Base-by-base conservation (phyloP, 257 asterid genomes). In the Rubia yunnanensis region DNA sequence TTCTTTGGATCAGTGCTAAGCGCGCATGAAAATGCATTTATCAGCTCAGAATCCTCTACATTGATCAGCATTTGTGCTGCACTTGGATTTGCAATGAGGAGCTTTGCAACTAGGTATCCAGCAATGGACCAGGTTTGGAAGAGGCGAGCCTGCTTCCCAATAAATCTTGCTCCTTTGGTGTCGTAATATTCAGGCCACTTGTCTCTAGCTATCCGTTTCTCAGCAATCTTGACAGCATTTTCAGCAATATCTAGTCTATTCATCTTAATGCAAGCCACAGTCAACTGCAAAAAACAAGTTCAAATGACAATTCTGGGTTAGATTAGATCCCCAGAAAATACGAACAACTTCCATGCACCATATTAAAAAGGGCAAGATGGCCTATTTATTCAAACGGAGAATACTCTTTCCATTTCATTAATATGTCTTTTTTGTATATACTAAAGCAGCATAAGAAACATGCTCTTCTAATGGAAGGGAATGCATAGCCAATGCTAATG, bases 121-220 rank as follows among this genome's bases (percentile, higher is more conserved):
- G 96, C 94, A 68, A 84, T 82, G 11, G 91, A 76, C 96, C 96
- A 88, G 1, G 96, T 88, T 75, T 88, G 96, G 63, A 75, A 88
- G 26, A 86, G 86, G 56, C 77, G 94, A 10, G 94, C 94, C 69
- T 88, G 94, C 72, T 88, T 88, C 31, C 96, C 96, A 0, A 88
- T 67, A 72, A 88, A 88, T 74, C 89, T 76, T 64, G 85, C 94
- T 74, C 86, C 89, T 72, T 74, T 84, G 38, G 94, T 86, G 74
- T 88, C 96, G 24, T 88, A 88, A 73, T 88, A 86, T 75, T 88
- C 94, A 0, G 96, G 96, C 96, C 94, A 88, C 68, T 81, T 84
- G 73, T 88, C 96, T 70, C 67, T 61, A 3, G 86, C 74, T 59
- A 88, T 31, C 44, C 84, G 82, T 69, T 74, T 77, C 72, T 88